Evolutionary conservation across 306 rosid species (phyloP), one percentile per base, ranked within the genome.

Genomic region (Glycyrrhiza uralensis): DNA sequence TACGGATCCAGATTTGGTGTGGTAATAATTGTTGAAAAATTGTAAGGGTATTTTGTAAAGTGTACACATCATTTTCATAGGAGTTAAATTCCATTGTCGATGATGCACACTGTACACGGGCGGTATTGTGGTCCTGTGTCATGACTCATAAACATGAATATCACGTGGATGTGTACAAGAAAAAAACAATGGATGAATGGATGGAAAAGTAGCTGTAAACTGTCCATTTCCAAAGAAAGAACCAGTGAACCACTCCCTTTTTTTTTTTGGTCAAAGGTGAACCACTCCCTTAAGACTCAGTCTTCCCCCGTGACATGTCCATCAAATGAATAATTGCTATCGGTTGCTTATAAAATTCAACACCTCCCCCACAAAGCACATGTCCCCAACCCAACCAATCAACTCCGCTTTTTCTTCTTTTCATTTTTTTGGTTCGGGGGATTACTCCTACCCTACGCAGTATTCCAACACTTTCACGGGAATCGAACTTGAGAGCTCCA

Each of bases 261-360:
- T n/a, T n/a, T n/a, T n/a, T n/a, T n/a, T n/a, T n/a, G n/a, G n/a
- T n/a, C n/a, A n/a, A n/a, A 30, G 29, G 6, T 7, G n/a, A 56
- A 56, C 58, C 56, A 50, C 26, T 7, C 6, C 28, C 29, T 38
- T 2, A 52, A 64, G 47, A 52, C 36, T 29, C 58, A 13, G 17
- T 51, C 72, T 38, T 74, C 17, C 15, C 65, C 42, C 65, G 72
- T 74, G 79, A 72, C 59, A 29, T 54, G 1, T n/a, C 23, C 49
- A 33, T 51, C 3, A 15, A 30, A 11, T 12, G 20, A 67, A 30
- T 52, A 51, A 54, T 52, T 10, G 38, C 75, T 69, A 4, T 60
- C 4, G 47, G 17, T 23, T 64, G 54, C 38, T 41, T 63, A 17
- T 26, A 13, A 69, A 14, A 69, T 24, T 45, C 50, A 38, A 38